Percentiles rank a stretch among this genome's conserved stretches.
These are phyloP conservation scores for Canna indica DNA, from an alignment of 176 grass and related monocot species.

Conservation along the genomic window DNA sequence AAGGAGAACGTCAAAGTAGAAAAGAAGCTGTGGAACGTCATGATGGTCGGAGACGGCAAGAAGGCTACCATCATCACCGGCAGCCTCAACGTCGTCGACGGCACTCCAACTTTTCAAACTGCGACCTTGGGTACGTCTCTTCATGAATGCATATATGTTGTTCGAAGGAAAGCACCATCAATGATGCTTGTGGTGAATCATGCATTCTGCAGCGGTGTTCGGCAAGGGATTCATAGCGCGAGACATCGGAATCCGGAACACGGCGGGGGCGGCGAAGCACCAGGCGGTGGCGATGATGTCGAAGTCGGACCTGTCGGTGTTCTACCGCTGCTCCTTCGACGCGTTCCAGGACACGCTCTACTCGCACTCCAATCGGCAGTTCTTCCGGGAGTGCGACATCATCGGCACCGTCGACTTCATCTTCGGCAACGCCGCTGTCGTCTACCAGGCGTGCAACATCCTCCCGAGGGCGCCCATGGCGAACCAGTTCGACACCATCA, in stretches of 20 bases:
- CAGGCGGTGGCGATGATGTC: constrained; percentile 80
- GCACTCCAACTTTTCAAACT: constrained; percentile 61
- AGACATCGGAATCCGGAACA: constrained; percentile 70
- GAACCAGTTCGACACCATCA: constrained; percentile 48
- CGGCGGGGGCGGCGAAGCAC: constrained; percentile 42
- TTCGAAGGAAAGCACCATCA: too few species aligned
- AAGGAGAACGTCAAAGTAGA: constrained; percentile 75
- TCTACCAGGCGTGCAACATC: constrained; percentile 67
- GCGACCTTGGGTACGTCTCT: constrained; percentile 77
- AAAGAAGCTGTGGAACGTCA: constrained; percentile 42
- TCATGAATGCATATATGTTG: too few species aligned
- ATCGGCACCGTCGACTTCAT: constrained; percentile 66
- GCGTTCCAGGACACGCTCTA: constrained; percentile 73
- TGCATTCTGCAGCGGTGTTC: constrained; percentile 33
- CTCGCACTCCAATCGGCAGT: constrained; percentile 76
- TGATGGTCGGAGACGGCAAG: constrained; percentile 39
- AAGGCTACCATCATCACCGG: constrained; percentile 61
- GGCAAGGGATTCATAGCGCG: constrained; percentile 65
- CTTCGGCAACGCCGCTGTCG: constrained; percentile 75
- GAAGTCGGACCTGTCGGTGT: constrained; percentile 45
- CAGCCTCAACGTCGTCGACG: constrained; percentile 39
- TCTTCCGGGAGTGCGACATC: constrained; percentile 78
- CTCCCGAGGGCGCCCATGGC: constrained; percentile 32
- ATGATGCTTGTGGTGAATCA: too few species aligned
- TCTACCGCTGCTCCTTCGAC: constrained; percentile 52